These are phyloP conservation scores for Penicillium riverlandense DNA, from an alignment of 495 filamentous ascomycete species.

Conservation along the genomic window DNA sequence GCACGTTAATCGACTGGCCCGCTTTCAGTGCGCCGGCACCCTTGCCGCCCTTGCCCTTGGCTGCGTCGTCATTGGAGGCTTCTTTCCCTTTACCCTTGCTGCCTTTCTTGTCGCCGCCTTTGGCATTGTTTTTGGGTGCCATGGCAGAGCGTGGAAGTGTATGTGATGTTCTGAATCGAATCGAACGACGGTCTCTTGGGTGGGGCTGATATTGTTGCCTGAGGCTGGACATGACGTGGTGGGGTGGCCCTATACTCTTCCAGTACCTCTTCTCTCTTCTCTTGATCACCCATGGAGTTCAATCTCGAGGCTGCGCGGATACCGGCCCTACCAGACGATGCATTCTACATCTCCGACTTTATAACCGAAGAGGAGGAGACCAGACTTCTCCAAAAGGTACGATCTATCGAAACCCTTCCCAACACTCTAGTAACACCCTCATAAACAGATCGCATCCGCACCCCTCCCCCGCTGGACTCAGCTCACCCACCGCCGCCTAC, in stretches of 20 bases:
- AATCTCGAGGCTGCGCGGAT: slow-evolving; percentile 46
- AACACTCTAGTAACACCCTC: too few species aligned
- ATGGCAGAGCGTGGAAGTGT: slow-evolving; percentile 18
- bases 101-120: slow-evolving; percentile 33
- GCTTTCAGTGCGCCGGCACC: slow-evolving; percentile 50
- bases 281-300: slow-evolving; percentile 2
- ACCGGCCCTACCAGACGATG: slow-evolving; percentile 50
- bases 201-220: not conserved
- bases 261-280: not conserved
- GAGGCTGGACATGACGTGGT: not conserved
- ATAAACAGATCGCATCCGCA: slow-evolving; percentile 36
- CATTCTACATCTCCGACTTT: slow-evolving; percentile 87
- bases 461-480: slow-evolving; percentile 78
- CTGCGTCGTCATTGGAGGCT: slow-evolving; percentile 31
- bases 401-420: not conserved
- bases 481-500: slow-evolving; percentile 78
- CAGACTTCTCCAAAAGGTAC: slow-evolving; percentile 60
- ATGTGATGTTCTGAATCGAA: not conserved
- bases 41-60: slow-evolving; percentile 23
- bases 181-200: too few species aligned
- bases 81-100: slow-evolving; percentile 41
- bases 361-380: slow-evolving; percentile 71
- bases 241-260: not conserved
- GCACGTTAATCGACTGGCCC: slow-evolving; percentile 73
- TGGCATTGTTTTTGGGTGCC: slow-evolving; percentile 50